Evolutionary conservation across 805 yeast genomes (phyloP).

Genomic region (Martiniozyma abietophila): DNA sequence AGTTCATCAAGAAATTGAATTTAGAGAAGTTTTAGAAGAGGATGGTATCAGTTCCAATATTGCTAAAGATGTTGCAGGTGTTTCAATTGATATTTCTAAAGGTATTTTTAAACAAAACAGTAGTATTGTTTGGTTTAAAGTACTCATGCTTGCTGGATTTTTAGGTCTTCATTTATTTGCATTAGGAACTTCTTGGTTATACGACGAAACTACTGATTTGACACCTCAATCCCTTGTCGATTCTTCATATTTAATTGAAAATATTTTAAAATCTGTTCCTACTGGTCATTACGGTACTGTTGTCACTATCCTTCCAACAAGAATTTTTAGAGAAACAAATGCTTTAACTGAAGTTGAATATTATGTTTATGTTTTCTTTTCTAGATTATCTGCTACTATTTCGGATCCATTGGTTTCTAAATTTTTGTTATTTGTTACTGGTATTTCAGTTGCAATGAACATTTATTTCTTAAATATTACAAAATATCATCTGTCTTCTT

Average conservation of each 20-base stretch:
- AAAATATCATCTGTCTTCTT: constrained; percentile 39
- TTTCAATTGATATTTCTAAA: constrained; percentile 22
- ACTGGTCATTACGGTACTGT: constrained; percentile 31
- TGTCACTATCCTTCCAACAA: constrained; percentile 49
- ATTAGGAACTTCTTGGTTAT: constrained; percentile 63
- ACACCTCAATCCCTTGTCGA: constrained; percentile 15
- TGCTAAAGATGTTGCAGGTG: constrained; percentile 59
- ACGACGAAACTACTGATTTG: constrained; percentile 33
- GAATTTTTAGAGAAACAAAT: constrained; percentile 49
- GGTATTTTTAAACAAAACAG: constrained; percentile 29
- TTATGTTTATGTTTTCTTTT: constrained; percentile 39
- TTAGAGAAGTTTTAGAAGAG: constrained; percentile 78
- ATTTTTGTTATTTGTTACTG: constrained; percentile 60
- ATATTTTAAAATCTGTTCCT: constrained; percentile 27
- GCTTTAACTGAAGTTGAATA: constrained; percentile 55
- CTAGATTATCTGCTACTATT: constrained; percentile 55
- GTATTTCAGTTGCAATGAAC: constrained; percentile 70
- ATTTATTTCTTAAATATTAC: constrained; percentile 81
- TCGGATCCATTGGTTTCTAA: constrained; percentile 77
- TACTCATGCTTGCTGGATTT: constrained; percentile 50
- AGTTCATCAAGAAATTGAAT: constrained; percentile 71
- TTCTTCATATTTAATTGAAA: constrained; percentile 31
- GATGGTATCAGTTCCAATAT: constrained; percentile 75
- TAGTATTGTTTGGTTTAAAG: constrained; percentile 44
- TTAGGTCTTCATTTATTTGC: constrained; percentile 58